phyloP scores from a whole-genome alignment of 805 yeast species.

The Zygoascus ofunaensis region DNA sequence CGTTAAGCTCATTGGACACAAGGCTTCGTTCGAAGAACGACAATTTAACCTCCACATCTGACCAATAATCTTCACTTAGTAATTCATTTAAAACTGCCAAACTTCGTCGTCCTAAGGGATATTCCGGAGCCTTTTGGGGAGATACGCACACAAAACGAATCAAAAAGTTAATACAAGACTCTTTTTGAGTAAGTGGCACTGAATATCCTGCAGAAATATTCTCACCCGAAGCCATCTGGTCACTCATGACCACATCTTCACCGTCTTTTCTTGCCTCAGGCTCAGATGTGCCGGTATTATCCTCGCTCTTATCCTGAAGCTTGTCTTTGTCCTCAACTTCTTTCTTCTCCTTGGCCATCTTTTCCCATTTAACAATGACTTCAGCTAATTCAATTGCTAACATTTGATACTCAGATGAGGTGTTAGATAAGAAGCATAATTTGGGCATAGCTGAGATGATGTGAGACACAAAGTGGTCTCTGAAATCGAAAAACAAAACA shows the following conservation, averaged over 20 bases:
- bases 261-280: neutral
- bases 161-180: conserved; percentile 81
- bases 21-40: conserved; percentile 82
- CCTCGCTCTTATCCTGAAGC: neutral
- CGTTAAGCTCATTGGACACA: conserved; percentile 66
- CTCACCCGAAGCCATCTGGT: conserved; percentile 6
- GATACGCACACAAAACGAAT: conserved; percentile 82
- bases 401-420: conserved; percentile 71
- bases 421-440: conserved; percentile 65
- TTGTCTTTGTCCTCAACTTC: conserved; percentile 20
- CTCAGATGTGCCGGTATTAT: neutral
- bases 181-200: conserved; percentile 72
- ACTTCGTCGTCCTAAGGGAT: conserved; percentile 73
- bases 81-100: conserved; percentile 66
- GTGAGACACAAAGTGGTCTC: conserved; percentile 83
- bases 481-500: conserved; percentile 70
- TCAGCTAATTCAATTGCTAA: conserved; percentile 87
- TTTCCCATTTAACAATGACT: conserved; percentile 79
- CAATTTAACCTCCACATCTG: conserved; percentile 79
- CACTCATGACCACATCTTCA: conserved; percentile 1
- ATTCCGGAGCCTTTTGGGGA: conserved; percentile 75
- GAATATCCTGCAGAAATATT: conserved; percentile 41
- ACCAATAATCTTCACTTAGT: conserved; percentile 69
- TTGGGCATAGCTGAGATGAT: conserved; percentile 90
- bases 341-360: conserved; percentile 25